These are phyloP conservation scores for Mycena galopus DNA, from an alignment of 768 basidiomycete genomes.

Conservation along the genomic window DNA sequence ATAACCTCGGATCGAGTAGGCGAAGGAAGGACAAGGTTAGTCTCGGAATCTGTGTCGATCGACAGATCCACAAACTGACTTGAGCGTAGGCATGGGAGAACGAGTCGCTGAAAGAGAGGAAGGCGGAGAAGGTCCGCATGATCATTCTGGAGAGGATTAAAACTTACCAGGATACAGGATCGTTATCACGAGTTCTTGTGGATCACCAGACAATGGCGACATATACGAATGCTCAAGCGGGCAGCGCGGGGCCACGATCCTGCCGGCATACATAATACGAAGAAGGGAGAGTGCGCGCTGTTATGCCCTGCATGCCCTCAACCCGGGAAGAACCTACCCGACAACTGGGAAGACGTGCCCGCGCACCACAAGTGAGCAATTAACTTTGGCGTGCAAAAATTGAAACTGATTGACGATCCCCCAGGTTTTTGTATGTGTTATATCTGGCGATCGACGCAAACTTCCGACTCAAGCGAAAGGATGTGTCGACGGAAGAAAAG, in stretches of 20 bases:
- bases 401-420: neutral
- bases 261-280: neutral
- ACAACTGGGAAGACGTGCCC: neutral
- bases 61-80: too few relatives aligned
- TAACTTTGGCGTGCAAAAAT: neutral
- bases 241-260: neutral
- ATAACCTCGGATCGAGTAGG: neutral
- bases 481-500: constrained; percentile 39
- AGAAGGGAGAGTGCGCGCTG: constrained; percentile 20
- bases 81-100: too few relatives aligned
- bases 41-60: too few relatives aligned
- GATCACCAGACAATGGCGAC: constrained; percentile 26
- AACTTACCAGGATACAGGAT: neutral
- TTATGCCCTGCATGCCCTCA: neutral
- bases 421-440: neutral
- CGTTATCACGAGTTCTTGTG: neutral
- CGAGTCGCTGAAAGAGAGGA: neutral
- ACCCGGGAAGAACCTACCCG: neutral
- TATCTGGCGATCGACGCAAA: neutral
- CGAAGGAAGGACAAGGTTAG: too few relatives aligned
- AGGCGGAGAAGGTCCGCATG: neutral
- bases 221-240: constrained; percentile 28
- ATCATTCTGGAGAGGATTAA: too few relatives aligned
- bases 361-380: neutral
- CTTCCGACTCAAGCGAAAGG: constrained; percentile 37